Evolutionary conservation across 129 eudicot species (phyloP).

Genomic region (carrot (Daucus carota)): DNA sequence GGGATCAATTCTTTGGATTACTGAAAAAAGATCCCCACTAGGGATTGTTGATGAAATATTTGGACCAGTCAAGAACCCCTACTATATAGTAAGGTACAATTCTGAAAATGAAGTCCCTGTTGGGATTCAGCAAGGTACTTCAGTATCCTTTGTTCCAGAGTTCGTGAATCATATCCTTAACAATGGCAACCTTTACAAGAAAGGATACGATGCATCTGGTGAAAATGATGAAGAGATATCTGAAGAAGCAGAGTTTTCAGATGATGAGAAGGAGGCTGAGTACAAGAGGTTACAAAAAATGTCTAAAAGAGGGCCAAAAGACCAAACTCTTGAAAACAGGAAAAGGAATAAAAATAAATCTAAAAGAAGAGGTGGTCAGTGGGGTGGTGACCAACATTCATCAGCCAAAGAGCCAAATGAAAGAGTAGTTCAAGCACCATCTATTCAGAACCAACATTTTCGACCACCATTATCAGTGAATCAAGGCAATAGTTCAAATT

Average conservation of each 20-base stretch:
- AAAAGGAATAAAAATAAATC: slow-evolving; percentile 44
- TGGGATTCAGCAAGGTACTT: slow-evolving; percentile 59
- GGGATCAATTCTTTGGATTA: slow-evolving; percentile 85
- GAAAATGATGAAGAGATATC: slow-evolving; percentile 75
- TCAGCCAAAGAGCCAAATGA: slow-evolving; percentile 3
- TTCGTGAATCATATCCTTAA: slow-evolving; percentile 64
- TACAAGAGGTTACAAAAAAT: slow-evolving; percentile 57
- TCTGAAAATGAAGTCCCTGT: slow-evolving; percentile 74
- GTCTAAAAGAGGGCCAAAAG: slow-evolving; percentile 60
- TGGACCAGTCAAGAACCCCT: slow-evolving; percentile 95
- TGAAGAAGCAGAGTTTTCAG: slow-evolving; percentile 76
- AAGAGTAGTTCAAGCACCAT: neutral
- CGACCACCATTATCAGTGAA: slow-evolving; percentile 8
- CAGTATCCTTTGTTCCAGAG: slow-evolving; percentile 73
- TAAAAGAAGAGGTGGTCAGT: slow-evolving; percentile 24
- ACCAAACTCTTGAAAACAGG: slow-evolving; percentile 27
- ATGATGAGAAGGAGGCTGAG: slow-evolving; percentile 92
- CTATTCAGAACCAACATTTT: slow-evolving; percentile 11
- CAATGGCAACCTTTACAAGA: slow-evolving; percentile 58
- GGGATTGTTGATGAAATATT: slow-evolving; percentile 93
- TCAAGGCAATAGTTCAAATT: slow-evolving; percentile 16
- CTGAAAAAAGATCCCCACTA: slow-evolving; percentile 63
- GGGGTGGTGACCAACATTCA: slow-evolving; percentile 1
- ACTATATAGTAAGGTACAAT: slow-evolving; percentile 67
- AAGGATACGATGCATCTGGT: slow-evolving; percentile 95